Base-by-base conservation (phyloP, 441 rosid species). In the Biscutella laevigata region DNA sequence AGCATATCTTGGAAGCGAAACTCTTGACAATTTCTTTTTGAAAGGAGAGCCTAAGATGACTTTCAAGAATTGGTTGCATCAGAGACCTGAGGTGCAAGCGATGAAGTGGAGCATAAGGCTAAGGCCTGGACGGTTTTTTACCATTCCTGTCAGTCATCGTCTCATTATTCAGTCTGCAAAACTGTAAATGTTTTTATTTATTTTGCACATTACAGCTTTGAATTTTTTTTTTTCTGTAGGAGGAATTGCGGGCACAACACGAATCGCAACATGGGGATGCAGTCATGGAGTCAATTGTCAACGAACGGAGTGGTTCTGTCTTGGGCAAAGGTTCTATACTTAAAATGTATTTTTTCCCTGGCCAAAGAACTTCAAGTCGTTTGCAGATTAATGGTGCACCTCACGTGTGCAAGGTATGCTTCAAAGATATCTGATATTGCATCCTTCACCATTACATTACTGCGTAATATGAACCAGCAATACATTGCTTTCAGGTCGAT, bases 81-180 rank as follows among this genome's bases (percentile, higher is more conserved):
- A 89, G 70, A 81, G 96, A 69, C 79, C 91, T 2, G 99, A 94
- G 77, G 91, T 83, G 58, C 99, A 86, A 76, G 94, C 91, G 35
- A 86, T 94, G 96, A 89, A 89, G 64, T 84, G 95, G 97, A 82
- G 96, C 83, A 84, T 94, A 73, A 79, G 94, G 77, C 68, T 84
- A 52, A 80, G 94, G 75, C 95, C 99, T 60, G 97, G 97, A 30
- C 81, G 96, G 20, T 83, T 84, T 76, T 87, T 94, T 53, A 74
- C 96, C 34, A 68, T 89, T 41, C 99, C 99, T 40, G 97, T 94
- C 78, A 70, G 55, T 71, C 55, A 51, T 56, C 58, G 47, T 70
- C 63, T 36, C 58, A 53, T 21, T 44, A 10, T 17, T 62, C 19
- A 35, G n/a, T 37, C 33, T 8, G 59, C 9, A 37, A 45, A 30